Conservation (phyloP, 306 rosid genomes). For the Prunus persica region DNA sequence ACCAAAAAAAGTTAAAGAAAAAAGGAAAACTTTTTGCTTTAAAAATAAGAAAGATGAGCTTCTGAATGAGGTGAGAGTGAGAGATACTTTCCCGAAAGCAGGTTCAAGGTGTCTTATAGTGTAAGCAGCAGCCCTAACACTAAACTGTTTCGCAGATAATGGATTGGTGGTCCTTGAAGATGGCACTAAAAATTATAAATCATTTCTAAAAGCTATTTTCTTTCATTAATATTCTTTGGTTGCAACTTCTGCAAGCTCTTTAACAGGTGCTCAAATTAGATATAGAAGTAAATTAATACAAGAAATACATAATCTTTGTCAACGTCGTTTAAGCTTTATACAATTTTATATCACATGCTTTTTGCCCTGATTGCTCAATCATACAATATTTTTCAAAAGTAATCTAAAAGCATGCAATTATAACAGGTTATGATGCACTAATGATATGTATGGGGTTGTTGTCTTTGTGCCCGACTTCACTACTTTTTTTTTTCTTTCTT, state of each 20-base stretch:
- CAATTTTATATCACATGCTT: conserved; percentile 1
- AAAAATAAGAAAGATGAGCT: conserved; percentile 1
- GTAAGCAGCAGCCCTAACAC: background rate
- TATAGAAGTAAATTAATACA: background rate
- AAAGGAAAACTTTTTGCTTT: conserved; percentile 13
- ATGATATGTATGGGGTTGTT: background rate
- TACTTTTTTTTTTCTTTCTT: no score
- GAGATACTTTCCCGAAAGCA: conserved; percentile 2
- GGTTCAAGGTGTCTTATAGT: background rate
- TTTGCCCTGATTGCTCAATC: conserved; percentile 9
- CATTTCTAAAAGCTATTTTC: no score
- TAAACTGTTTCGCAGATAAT: background rate
- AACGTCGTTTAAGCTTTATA: conserved; percentile 1
- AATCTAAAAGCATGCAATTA: background rate
- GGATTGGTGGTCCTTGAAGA: conserved; percentile 5
- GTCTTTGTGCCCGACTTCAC: background rate
- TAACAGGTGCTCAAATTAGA: background rate
- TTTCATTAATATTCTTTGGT: background rate
- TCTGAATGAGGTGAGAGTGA: background rate
- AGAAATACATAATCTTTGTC: background rate
- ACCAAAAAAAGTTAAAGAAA: background rate
- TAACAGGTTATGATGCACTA: conserved; percentile 12
- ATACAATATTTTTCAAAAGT: background rate
- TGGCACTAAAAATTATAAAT: no score
- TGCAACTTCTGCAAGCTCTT: background rate